Evolutionary conservation across 768 basidiomycete species (phyloP).

Genomic region (Lentinula edodes): DNA sequence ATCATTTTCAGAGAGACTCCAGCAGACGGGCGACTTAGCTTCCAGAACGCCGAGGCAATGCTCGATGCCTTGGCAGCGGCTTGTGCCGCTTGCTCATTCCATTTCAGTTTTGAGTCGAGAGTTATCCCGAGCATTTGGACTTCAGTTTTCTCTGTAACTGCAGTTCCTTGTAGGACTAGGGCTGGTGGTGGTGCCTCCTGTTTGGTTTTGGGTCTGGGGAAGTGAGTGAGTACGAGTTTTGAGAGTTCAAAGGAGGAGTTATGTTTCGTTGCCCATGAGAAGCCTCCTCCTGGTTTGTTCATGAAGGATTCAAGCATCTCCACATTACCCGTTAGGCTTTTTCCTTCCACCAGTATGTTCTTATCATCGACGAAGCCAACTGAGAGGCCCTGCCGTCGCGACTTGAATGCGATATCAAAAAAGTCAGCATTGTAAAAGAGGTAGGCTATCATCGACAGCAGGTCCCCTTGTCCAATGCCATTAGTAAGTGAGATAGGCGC

Average conservation of each 20-base stretch:
- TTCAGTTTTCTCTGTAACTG: not conserved
- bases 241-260: not conserved
- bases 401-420: conserved; percentile 10
- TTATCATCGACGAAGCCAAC: conserved; percentile 17
- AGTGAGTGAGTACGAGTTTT: conserved; percentile 1
- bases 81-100: not conserved
- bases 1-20: not conserved
- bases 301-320: conserved; percentile 10
- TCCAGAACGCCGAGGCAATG: not conserved
- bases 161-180: not conserved
- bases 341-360: conserved; percentile 3
- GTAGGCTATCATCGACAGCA: conserved; percentile 20
- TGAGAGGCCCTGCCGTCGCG: not conserved
- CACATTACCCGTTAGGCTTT: conserved; percentile 4
- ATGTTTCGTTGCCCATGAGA: not conserved
- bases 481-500: conserved; percentile 8
- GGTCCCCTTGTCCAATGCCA: conserved; percentile 22
- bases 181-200: not conserved
- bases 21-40: not conserved
- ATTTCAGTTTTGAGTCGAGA: not conserved
- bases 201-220: not conserved
- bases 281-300: conserved; percentile 2
- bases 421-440: conserved; percentile 19
- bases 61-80: not conserved
- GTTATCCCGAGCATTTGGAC: not conserved